Conservation (phyloP, 2,329 filamentous ascomycete genomes). For the Lecanicillium sp. region DNA sequence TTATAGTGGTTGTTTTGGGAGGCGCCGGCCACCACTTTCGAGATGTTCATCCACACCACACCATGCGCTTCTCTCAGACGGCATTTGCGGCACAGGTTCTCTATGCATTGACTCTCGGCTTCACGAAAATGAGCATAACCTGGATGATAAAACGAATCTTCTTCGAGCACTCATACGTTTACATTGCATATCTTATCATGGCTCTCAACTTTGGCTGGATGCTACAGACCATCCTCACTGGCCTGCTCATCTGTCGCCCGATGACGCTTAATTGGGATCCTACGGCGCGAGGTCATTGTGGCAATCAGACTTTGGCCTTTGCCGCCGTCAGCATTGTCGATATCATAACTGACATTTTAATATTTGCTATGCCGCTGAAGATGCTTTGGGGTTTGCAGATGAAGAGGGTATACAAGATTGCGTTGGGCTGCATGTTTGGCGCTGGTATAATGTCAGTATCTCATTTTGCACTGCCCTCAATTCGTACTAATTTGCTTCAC, state of each 20-base stretch:
- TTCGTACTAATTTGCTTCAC: neutral
- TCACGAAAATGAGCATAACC: conserved; percentile 14
- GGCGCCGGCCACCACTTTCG: conserved; percentile 12
- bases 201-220: conserved; percentile 12
- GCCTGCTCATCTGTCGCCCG: conserved; percentile 11
- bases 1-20: conserved; percentile 12
- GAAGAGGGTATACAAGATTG: conserved; percentile 11
- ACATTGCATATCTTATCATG: conserved; percentile 10
- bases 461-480: neutral
- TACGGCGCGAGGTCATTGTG: conserved; percentile 7
- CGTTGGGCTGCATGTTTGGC: conserved; percentile 12
- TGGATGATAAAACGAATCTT: conserved; percentile 15
- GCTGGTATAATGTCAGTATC: conserved; percentile 11
- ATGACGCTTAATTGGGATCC: conserved; percentile 13
- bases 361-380: conserved; percentile 11
- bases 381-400: conserved; percentile 11
- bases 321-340: conserved; percentile 13
- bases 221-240: conserved; percentile 13
- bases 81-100: conserved; percentile 12
- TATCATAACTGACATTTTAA: conserved; percentile 12
- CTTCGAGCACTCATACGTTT: conserved; percentile 10
- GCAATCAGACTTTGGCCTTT: conserved; percentile 10
- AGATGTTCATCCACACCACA: conserved; percentile 8
- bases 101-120: conserved; percentile 12
- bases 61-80: conserved; percentile 9